phyloP scores from a whole-genome alignment of 2,329 filamentous ascomycete genomes.

The Epichloe sp. region DNA sequence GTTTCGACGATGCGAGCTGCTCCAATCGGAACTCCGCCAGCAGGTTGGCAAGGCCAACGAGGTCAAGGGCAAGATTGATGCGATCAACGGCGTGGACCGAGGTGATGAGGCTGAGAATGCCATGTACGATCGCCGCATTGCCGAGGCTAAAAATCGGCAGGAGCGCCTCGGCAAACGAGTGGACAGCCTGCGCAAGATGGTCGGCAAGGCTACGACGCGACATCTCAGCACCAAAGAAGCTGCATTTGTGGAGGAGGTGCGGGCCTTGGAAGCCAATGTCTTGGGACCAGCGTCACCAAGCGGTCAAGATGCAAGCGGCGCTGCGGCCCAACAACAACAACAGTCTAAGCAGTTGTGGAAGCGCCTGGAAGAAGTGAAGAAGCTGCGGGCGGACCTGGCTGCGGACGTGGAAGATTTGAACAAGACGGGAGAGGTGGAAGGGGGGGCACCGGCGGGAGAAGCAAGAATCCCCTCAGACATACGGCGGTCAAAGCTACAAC shows the following conservation, averaged over 20 bases:
- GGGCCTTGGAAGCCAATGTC: slow-evolving; percentile 41
- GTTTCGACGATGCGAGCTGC: slow-evolving; percentile 55
- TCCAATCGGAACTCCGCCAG: slow-evolving; percentile 53
- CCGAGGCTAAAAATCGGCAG: slow-evolving; percentile 41
- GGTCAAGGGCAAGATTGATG: slow-evolving; percentile 52
- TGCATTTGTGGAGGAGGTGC: slow-evolving; percentile 32
- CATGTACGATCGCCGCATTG: slow-evolving; percentile 46
- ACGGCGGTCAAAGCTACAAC: slow-evolving; percentile 47
- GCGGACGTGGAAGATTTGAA: slow-evolving; percentile 36
- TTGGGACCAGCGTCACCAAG: slow-evolving; percentile 15
- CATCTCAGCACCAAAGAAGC: slow-evolving; percentile 32
- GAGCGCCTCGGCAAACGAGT: slow-evolving; percentile 43
- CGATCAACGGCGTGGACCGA: slow-evolving; percentile 36
- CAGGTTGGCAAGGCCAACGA: slow-evolving; percentile 55
- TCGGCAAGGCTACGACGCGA: slow-evolving; percentile 27
- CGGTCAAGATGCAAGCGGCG: background rate
- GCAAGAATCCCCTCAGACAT: slow-evolving; percentile 46
- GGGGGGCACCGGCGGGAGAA: slow-evolving; percentile 22
- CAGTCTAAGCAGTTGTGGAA: slow-evolving; percentile 7
- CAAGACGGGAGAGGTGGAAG: slow-evolving; percentile 16
- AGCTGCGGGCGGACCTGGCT: slow-evolving; percentile 32
- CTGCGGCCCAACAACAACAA: background rate
- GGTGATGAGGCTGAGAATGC: slow-evolving; percentile 39
- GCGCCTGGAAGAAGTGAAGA: slow-evolving; percentile 24
- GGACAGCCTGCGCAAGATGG: slow-evolving; percentile 39